phyloP scores from a whole-genome alignment of 495 filamentous ascomycete genomes.

The Penicillium tannophilum region DNA sequence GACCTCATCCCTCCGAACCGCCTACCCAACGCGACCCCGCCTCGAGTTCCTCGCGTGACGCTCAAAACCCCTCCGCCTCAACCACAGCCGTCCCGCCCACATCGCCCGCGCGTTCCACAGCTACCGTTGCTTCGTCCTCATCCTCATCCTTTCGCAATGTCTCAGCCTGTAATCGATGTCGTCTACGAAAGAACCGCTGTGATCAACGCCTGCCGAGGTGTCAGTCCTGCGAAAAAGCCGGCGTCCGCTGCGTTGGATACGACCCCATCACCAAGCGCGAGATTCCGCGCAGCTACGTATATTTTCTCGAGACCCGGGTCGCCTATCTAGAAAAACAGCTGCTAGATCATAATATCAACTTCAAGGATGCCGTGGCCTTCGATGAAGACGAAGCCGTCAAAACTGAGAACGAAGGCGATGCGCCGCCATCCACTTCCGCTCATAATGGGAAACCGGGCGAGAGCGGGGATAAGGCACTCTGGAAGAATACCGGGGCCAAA shows the following conservation, averaged over 20 bases:
- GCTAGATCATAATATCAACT: conserved; percentile 66
- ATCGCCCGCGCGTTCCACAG: conserved; percentile 23
- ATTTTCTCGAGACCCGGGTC: conserved; percentile 86
- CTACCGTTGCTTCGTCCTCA: conserved; percentile 29
- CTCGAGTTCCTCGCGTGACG: conserved; percentile 18
- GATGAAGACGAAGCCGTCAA: conserved; percentile 58
- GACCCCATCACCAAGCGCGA: conserved; percentile 95
- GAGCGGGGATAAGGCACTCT: conserved; percentile 20
- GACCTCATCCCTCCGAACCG: conserved; percentile 38
- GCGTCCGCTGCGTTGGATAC: conserved; percentile 88
- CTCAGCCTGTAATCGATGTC: conserved; percentile 91
- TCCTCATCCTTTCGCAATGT: conserved; percentile 85
- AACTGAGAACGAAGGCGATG: conserved; percentile 37
- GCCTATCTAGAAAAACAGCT: conserved; percentile 81
- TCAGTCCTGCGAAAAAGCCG: conserved; percentile 86
- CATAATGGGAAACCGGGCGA: conserved; percentile 20
- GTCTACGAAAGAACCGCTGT: conserved; percentile 90
- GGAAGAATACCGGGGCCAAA: conserved; percentile 28
- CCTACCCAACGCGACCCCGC: conserved; percentile 24
- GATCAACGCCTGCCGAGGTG: conserved; percentile 91
- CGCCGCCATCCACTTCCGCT: conserved; percentile 22
- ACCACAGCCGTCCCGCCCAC: conserved; percentile 18
- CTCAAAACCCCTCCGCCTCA: conserved; percentile 17
- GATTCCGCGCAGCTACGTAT: conserved; percentile 93
- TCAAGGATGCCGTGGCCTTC: conserved; percentile 74